Evolutionary conservation across 2,329 filamentous ascomycete species (phyloP), one percentile per base, ranked within the genome.

Genomic region (Aureobasidium musti): DNA sequence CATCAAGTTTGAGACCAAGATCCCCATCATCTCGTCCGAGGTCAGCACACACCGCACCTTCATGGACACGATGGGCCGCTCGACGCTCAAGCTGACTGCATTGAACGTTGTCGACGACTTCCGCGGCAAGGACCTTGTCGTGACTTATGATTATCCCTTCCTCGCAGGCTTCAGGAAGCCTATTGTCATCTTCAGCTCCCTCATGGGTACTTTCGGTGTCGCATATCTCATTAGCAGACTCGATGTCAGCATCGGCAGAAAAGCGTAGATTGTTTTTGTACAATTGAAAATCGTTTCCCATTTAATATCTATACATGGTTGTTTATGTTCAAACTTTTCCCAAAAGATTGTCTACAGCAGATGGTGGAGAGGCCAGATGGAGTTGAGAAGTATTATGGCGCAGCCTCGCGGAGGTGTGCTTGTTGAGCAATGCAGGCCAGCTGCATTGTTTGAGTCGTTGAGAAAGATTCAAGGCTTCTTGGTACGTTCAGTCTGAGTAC

Each of bases 31-130:
- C 57, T 82, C 84, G 57, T 84, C 86, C 69, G 78, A 81, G n/a
- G 80, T 82, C 23, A 86, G 84, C 70, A 79, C 89, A n/a, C 87
- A 95, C 80, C 89, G 88, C 78, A 97, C 93, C 0, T 99, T 92
- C 79, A 90, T 99, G 80, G 95, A 99, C 78, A 98, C 95, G 0
- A 74, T 94, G 37, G 95, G 95, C 68, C 91, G 95, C 70, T 96
- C 94, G 0, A 86, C 89, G 0, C 83, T 99, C 68, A 89, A 85
- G 60, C 83, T 99, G 73, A 90, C 89, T 69, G 91, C 92, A 8
- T 84, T 88, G 72, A 98, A 97, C 77, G 82, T 98, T 63, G 91
- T 96, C 1, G 95, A 99, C 72, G 95, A 98, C 71, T 87, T 93
- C 74, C 86, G 93, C 64, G 92, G 93, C 74, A 88, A 91, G 37